Evolutionary conservation across 768 basidiomycete genomes (phyloP).

Genomic region (Cystobasidium tubakii): DNA sequence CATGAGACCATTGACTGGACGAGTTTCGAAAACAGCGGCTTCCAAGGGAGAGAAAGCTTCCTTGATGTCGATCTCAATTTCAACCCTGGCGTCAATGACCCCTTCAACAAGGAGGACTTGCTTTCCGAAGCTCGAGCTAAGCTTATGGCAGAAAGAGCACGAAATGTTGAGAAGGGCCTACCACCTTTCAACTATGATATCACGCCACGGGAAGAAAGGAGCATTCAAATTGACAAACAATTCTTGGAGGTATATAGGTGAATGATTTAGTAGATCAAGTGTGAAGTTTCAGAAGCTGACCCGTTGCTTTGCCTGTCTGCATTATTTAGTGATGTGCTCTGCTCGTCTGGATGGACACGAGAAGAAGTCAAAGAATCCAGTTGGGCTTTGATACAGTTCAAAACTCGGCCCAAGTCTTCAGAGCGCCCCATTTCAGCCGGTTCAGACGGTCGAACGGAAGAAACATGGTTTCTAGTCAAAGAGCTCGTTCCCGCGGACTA

Average conservation of each 20-base stretch:
- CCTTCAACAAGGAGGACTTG: conserved; percentile 67
- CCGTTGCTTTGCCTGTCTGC: not conserved
- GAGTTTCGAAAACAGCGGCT: conserved; percentile 42
- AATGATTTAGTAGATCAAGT: conserved; percentile 31
- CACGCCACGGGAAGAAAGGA: conserved; percentile 62
- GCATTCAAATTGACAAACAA: conserved; percentile 63
- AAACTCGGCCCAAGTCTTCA: conserved; percentile 57
- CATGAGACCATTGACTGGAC: conserved; percentile 44
- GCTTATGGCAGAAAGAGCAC: conserved; percentile 25
- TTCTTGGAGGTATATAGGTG: conserved; percentile 68
- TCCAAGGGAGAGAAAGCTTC: conserved; percentile 43
- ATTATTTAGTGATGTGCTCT: conserved; percentile 27
- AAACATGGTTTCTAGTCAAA: conserved; percentile 75
- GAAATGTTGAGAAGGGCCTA: conserved; percentile 49
- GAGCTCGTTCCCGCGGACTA: conserved; percentile 89
- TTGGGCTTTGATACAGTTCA: conserved; percentile 70
- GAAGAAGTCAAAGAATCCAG: conserved; percentile 46
- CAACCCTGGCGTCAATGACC: conserved; percentile 56
- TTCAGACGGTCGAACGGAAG: conserved; percentile 65
- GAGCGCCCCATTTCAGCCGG: conserved; percentile 42
- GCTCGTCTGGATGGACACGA: conserved; percentile 43
- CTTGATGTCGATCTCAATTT: conserved; percentile 60
- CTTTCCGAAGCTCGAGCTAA: conserved; percentile 68
- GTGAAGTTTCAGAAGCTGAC: not conserved
- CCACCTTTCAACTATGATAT: conserved; percentile 92